These are phyloP conservation scores for Plectosphaerella plurivora DNA, from an alignment of 2,329 filamentous ascomycete genomes.

Conservation along the genomic window DNA sequence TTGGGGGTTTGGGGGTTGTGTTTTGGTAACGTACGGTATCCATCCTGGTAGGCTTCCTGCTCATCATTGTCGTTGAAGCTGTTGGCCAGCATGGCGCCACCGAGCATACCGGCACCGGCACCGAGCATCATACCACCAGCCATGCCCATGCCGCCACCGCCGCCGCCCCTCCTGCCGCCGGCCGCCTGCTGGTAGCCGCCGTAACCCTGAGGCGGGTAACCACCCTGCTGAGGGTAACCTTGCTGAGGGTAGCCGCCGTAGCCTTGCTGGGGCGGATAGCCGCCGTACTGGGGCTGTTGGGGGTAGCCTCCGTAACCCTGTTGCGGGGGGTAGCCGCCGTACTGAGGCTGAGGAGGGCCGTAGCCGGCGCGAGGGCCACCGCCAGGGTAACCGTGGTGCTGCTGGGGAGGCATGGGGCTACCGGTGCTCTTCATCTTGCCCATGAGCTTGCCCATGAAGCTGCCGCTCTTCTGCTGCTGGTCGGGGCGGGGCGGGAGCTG, in stretches of 20 bases:
- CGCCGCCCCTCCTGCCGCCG: constrained; percentile 32
- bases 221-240: constrained; percentile 19
- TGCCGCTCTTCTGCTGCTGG: constrained; percentile 32
- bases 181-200: constrained; percentile 31
- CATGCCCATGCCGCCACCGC: constrained; percentile 47
- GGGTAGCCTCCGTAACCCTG: constrained; percentile 17
- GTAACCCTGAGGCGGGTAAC: constrained; percentile 21
- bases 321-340: constrained; percentile 24
- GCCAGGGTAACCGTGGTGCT: constrained; percentile 2
- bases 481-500: constrained; percentile 37
- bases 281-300: constrained; percentile 22
- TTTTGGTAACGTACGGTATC: constrained; percentile 22
- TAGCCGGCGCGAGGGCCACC: constrained; percentile 17
- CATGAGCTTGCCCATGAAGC: constrained; percentile 49
- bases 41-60: constrained; percentile 44
- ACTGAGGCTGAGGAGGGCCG: constrained; percentile 5
- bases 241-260: constrained; percentile 34
- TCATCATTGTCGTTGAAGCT: constrained; percentile 61
- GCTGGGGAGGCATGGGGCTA: constrained; percentile 21
- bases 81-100: constrained; percentile 67
- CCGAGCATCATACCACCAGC: constrained; percentile 73
- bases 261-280: constrained; percentile 23
- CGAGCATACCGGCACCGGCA: constrained; percentile 75
- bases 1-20: background rate
- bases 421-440: constrained; percentile 37